Conservation (phyloP, 345 rosid genomes). For the Theobroma cacao region DNA sequence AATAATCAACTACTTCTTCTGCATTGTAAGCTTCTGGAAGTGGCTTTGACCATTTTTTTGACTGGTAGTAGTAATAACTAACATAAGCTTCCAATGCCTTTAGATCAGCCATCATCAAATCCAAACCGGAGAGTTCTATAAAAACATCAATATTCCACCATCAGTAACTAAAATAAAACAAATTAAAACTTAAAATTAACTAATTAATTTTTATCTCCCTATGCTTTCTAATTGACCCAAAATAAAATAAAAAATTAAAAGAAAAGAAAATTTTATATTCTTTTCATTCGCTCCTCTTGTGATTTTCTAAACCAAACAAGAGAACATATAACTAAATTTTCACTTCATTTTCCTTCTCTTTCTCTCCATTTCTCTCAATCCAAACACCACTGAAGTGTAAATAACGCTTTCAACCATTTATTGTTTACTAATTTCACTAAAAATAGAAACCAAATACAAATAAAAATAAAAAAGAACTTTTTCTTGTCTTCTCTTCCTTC, state of each 20-base stretch:
- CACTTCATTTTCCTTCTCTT: not conserved
- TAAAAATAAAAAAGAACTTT: not conserved
- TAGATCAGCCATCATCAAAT: slow-evolving; percentile 89
- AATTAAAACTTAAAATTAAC: not conserved
- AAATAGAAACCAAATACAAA: not conserved
- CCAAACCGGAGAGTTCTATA: slow-evolving; percentile 75
- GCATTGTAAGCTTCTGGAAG: slow-evolving; percentile 87
- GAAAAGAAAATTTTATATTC: not conserved
- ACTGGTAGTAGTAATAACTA: slow-evolving; percentile 53
- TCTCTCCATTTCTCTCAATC: not conserved
- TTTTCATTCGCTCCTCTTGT: not conserved
- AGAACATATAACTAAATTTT: not conserved
- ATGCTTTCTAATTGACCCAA: not conserved
- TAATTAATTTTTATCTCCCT: not conserved
- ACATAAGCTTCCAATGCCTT: slow-evolving; percentile 84
- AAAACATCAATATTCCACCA: slow-evolving; percentile 13
- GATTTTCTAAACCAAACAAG: not conserved
- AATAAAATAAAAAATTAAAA: not conserved
- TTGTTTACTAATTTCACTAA: not conserved
- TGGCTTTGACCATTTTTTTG: slow-evolving; percentile 83
- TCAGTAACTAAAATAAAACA: slow-evolving; percentile 1
- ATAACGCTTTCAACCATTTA: not conserved
- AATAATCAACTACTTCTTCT: slow-evolving; percentile 68
- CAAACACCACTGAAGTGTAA: not conserved
- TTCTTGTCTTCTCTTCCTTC: not conserved